These are phyloP conservation scores for Pleurotus ostreatus DNA, from an alignment of 768 basidiomycete species.

Conservation along the genomic window DNA sequence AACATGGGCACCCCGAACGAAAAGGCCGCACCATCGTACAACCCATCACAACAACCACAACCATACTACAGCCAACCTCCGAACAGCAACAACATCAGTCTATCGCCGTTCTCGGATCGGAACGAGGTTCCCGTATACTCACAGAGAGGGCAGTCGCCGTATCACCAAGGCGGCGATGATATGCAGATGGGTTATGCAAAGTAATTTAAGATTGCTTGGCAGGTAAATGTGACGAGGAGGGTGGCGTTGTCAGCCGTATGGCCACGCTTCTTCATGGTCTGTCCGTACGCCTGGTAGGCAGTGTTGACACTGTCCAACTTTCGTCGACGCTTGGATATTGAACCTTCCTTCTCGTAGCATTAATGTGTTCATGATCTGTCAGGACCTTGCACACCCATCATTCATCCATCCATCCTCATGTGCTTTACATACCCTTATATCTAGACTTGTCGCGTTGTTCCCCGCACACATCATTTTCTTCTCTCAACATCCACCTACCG, in stretches of 20 bases:
- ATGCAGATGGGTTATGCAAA: constrained; percentile 7
- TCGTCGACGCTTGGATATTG: not conserved
- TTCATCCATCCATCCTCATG: not conserved
- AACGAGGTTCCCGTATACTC: constrained; percentile 1
- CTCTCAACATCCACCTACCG: not conserved
- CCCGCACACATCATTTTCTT: not conserved
- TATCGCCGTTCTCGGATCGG: constrained; percentile 5
- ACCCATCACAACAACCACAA: constrained; percentile 18
- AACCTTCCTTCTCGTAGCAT: no score
- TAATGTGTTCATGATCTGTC: no score
- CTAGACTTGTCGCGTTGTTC: not conserved
- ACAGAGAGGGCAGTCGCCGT: not conserved
- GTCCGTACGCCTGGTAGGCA: not conserved
- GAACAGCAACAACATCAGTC: constrained; percentile 5
- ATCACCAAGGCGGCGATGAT: not conserved
- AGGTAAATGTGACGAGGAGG: not conserved
- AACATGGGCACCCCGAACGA: constrained; percentile 25
- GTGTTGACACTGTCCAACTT: not conserved
- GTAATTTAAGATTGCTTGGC: not conserved
- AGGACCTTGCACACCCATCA: not conserved
- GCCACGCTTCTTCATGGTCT: not conserved
- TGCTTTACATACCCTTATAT: not conserved
- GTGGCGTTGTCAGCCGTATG: not conserved
- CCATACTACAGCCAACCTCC: constrained; percentile 22
- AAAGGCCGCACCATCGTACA: constrained; percentile 19